A percentile compares a stretch with the other conserved stretches of the same genome.
phyloP scores from a whole-genome alignment of 2,329 filamentous ascomycete genomes.

The Allantophomopsis lycopodina region DNA sequence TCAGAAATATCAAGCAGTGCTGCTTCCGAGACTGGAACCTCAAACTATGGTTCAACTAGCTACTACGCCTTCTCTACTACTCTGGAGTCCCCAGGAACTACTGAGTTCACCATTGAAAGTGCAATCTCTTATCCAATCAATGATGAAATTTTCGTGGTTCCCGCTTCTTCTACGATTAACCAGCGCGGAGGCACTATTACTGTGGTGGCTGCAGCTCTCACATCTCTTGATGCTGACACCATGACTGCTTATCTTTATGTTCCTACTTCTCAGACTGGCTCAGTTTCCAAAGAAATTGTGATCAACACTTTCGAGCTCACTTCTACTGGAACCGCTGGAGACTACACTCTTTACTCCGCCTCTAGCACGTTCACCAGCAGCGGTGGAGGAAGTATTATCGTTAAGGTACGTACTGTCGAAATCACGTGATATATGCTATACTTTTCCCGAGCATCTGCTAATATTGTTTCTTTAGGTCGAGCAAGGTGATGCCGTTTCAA shows the following conservation, averaged over 20 bases:
- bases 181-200: constrained; percentile 1
- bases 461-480: no score
- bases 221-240: background rate
- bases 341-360: constrained; percentile 4
- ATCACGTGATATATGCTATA: no score
- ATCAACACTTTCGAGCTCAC: constrained; percentile 2
- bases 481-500: no score
- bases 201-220: constrained; percentile 5
- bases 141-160: constrained; percentile 7
- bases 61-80: no score
- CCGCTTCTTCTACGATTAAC: constrained; percentile 3
- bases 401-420: constrained; percentile 1
- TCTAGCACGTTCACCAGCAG: background rate
- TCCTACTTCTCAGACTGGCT: constrained; percentile 3
- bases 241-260: constrained; percentile 5
- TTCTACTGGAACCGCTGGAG: constrained; percentile 1
- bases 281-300: constrained; percentile 1
- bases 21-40: no score
- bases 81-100: constrained; percentile 3
- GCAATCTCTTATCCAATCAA: constrained; percentile 4
- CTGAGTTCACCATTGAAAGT: constrained; percentile 3
- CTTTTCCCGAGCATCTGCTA: no score
- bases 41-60: no score
- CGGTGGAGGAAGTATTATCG: constrained; percentile 3
- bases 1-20: background rate